Evolutionary conservation across 2,329 filamentous ascomycete genomes (phyloP).

Genomic region (Monosporascus sp.): DNA sequence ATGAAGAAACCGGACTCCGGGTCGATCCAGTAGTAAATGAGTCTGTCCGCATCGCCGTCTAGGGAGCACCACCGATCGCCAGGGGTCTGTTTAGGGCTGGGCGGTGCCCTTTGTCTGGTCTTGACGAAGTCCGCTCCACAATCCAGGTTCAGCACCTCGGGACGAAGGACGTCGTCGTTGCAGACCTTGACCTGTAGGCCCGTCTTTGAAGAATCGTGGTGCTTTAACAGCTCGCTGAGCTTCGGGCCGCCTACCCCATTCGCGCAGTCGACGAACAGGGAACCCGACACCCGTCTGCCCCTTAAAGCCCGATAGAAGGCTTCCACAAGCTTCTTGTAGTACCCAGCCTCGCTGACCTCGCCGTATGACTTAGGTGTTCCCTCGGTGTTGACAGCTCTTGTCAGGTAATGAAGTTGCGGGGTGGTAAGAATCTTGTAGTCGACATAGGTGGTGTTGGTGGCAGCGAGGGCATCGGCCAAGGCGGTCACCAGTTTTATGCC

Average conservation of each 20-base stretch:
- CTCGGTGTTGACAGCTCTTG: conserved; percentile 89
- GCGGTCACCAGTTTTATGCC: conserved; percentile 78
- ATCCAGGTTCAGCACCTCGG: conserved; percentile 85
- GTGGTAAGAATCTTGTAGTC: conserved; percentile 93
- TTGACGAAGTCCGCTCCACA: conserved; percentile 97
- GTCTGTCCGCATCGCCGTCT: conserved; percentile 90
- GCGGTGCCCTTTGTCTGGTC: conserved; percentile 88
- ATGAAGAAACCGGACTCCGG: conserved; percentile 80
- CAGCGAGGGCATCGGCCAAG: conserved; percentile 73
- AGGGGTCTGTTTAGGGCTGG: conserved; percentile 69
- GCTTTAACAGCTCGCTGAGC: conserved; percentile 78
- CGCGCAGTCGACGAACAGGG: conserved; percentile 85
- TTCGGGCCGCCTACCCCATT: conserved; percentile 96
- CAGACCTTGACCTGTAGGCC: conserved; percentile 77
- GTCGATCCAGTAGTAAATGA: conserved; percentile 93
- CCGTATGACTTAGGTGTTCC: conserved; percentile 85
- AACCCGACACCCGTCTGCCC: conserved; percentile 66
- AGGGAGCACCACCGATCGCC: conserved; percentile 82
- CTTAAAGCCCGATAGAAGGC: conserved; percentile 83
- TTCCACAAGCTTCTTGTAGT: conserved; percentile 85
- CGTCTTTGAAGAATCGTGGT: conserved; percentile 65
- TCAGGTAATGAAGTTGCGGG: conserved; percentile 96
- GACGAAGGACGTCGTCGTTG: conserved; percentile 89
- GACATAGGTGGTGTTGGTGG: conserved; percentile 66
- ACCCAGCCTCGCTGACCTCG: conserved; percentile 81